phyloP scores from a whole-genome alignment of 805 yeast genomes.

The Yarrowia bubula region DNA sequence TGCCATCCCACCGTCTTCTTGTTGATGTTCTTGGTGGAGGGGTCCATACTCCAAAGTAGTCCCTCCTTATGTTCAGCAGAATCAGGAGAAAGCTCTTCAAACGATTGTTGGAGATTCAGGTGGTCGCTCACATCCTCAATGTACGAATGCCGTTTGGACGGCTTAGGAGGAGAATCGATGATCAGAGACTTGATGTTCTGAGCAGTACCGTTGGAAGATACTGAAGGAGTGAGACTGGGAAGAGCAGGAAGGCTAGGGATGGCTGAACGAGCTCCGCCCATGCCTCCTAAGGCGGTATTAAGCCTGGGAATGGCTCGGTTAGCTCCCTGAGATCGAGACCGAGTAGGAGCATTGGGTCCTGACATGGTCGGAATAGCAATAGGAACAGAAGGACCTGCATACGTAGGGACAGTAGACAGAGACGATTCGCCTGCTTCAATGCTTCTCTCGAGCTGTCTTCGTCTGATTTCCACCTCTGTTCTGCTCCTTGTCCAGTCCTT shows the following conservation, averaged over 20 bases:
- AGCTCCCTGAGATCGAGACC: slow-evolving; percentile 24
- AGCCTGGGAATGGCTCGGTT: slow-evolving; percentile 8
- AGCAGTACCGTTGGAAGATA: not conserved
- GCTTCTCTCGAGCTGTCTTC: slow-evolving; percentile 41
- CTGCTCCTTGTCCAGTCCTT: slow-evolving; percentile 43
- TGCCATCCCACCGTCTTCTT: slow-evolving; percentile 60
- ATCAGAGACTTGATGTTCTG: slow-evolving; percentile 24
- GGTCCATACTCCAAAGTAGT: slow-evolving; percentile 44
- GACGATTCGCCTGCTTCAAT: slow-evolving; percentile 26
- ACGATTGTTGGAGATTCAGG: not conserved
- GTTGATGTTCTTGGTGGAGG: slow-evolving; percentile 40
- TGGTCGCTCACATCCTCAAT: slow-evolving; percentile 1
- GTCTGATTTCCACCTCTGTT: slow-evolving; percentile 41
- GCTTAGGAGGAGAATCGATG: slow-evolving; percentile 16
- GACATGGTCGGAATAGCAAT: not conserved
- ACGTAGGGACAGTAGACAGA: not conserved
- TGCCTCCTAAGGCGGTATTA: not conserved
- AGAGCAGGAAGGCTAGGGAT: not conserved
- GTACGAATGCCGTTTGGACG: not conserved
- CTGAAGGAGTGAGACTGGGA: not conserved
- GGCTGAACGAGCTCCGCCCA: not conserved
- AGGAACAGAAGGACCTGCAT: not conserved
- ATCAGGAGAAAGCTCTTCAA: slow-evolving; percentile 17
- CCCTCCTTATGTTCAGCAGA: slow-evolving; percentile 42
- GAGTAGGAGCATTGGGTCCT: slow-evolving; percentile 1